Evolutionary conservation across 164 flowering plant genomes (phyloP), one percentile per base, ranked within the genome.

Genomic region (Magnolia kwangsiensis): DNA sequence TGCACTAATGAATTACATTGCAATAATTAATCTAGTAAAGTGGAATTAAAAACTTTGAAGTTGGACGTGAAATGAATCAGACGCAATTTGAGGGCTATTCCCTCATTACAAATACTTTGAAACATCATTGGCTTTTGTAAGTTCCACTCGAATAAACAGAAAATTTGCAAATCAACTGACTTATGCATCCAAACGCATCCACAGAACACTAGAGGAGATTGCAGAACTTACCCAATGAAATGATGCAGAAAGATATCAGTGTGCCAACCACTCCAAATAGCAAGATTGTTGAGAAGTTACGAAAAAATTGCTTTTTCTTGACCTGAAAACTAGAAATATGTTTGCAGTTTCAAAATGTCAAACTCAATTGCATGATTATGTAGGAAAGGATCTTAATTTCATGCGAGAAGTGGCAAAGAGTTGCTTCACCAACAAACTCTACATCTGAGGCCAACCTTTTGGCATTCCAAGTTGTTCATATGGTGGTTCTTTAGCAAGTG

Each of bases 281-380:
- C 85, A 91, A 84, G 72, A 96, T 94, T 63, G 96, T 88, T n/a
- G 90, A 66, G 75, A 92, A 93, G 82, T 96, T 94, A n/a, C 85
- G 95, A 77, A 96, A 96, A 84, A 96, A 96, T 78, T 90, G 92
- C 76, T 95, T 95, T 84, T 93, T 95, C 91, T 95, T 95, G 64
- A 95, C 97, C 85, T 95, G 97, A 81, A 95, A 95, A 67, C 98
- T 95, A 86, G 29, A 70, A 50, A 31, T n/a, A 63, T 37, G 16
- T 37, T 37, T 61, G 7, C 7, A 45, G 68, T 58, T 24, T 74
- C 45, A 74, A 49, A 63, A 74, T 7, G 8, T 66, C 45, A 68
- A 29, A 29, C 31, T 8, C 21, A 64, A 19, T 68, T 18, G 16
- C 5, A 68, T 29, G 50, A 29, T 68, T 29, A 14, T 29, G 50